Evolutionary conservation across 805 yeast genomes (phyloP).

Genomic region (Pichia eremophila): DNA sequence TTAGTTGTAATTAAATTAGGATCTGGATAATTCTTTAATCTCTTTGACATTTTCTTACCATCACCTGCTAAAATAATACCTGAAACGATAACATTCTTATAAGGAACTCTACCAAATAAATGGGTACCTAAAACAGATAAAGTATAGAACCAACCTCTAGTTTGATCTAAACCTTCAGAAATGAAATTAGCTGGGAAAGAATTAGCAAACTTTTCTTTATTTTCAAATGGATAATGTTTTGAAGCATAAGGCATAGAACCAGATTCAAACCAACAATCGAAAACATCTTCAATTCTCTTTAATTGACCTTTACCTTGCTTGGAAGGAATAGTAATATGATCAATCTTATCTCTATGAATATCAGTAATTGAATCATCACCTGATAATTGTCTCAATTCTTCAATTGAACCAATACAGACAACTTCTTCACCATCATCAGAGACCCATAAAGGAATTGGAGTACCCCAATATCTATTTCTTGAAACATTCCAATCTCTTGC

Average conservation of each 20-base stretch:
- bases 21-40: constrained; percentile 96
- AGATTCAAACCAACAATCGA: constrained; percentile 99
- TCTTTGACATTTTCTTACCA: constrained; percentile 98
- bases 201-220: constrained; percentile 53
- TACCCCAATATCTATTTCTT: constrained; percentile 99
- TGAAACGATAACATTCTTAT: constrained; percentile 86
- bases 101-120: constrained; percentile 85
- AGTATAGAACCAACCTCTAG: constrained; percentile 99
- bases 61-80: constrained; percentile 97
- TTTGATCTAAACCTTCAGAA: constrained; percentile 98
- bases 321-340: constrained; percentile 88
- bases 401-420: constrained; percentile 87
- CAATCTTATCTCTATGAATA: constrained; percentile 89
- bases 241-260: constrained; percentile 99
- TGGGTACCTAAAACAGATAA: constrained; percentile 93
- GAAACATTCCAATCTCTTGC: constrained; percentile 99
- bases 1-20: constrained; percentile 72
- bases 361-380: constrained; percentile 80
- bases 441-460: constrained; percentile 97
- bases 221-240: constrained; percentile 89
- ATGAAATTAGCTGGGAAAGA: constrained; percentile 96
- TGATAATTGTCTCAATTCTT: constrained; percentile 74
- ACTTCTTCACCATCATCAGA: constrained; percentile 88
- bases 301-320: constrained; percentile 78
- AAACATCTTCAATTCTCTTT: constrained; percentile 92